A percentile compares a stretch with the other conserved stretches of the same genome.
phyloP scores from a whole-genome alignment of 345 rosid genomes.

The Litchi chinensis region DNA sequence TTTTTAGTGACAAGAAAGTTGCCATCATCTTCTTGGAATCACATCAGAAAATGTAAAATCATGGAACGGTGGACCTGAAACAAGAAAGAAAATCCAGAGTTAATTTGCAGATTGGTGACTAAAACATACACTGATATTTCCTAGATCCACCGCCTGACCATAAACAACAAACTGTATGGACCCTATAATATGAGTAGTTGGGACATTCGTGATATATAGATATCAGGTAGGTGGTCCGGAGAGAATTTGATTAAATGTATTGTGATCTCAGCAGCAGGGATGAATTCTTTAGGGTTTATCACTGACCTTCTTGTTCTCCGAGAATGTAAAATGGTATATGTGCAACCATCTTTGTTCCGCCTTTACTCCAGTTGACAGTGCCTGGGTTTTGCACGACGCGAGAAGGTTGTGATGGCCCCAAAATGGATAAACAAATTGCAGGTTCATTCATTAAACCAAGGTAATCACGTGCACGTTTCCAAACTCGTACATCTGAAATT shows the following conservation, averaged over 20 bases:
- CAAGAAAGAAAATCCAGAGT: neutral
- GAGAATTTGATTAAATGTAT: neutral
- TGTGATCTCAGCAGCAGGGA: neutral
- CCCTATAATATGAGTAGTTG: neutral
- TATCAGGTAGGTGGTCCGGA: neutral
- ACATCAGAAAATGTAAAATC: slow-evolving; percentile 77
- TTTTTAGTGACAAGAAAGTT: neutral
- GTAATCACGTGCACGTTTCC: slow-evolving; percentile 85
- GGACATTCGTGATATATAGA: neutral
- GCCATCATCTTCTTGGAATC: slow-evolving; percentile 46
- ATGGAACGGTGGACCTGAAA: slow-evolving; percentile 91
- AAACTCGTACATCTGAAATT: slow-evolving; percentile 77
- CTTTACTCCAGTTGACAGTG: slow-evolving; percentile 81
- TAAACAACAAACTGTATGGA: neutral
- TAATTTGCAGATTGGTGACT: neutral
- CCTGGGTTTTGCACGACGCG: slow-evolving; percentile 55
- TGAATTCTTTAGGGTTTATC: neutral
- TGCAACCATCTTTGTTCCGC: slow-evolving; percentile 64
- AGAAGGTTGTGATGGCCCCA: slow-evolving; percentile 73
- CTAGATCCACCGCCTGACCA: neutral
- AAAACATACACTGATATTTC: neutral
- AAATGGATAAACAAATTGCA: slow-evolving; percentile 69
- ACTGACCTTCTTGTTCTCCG: slow-evolving; percentile 75
- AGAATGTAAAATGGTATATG: slow-evolving; percentile 87
- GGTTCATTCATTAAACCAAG: slow-evolving; percentile 86